Evolutionary conservation across 2,329 filamentous ascomycete genomes (phyloP).

Genomic region (Lasiodiplodia hormozganensis): DNA sequence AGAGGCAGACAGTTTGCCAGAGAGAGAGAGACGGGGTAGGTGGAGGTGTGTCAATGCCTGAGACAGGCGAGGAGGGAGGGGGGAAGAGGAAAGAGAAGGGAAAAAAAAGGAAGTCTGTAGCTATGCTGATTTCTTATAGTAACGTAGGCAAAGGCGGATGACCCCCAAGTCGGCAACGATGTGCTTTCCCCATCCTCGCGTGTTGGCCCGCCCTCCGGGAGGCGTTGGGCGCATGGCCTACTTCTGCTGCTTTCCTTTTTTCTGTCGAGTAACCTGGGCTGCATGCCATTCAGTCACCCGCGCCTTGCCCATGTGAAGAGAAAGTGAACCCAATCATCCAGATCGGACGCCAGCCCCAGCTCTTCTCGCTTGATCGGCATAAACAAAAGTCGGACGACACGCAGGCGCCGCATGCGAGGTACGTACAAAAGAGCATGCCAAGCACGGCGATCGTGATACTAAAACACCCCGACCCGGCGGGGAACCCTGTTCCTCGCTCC

Average conservation of each 20-base stretch:
- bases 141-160: neutral
- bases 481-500: slow-evolving; percentile 5
- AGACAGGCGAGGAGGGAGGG: neutral
- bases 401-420: neutral
- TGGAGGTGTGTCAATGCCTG: neutral
- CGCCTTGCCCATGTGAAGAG: neutral
- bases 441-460: slow-evolving; percentile 18
- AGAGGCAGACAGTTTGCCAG: neutral
- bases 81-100: neutral
- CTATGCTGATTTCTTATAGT: neutral
- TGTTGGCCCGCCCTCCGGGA: neutral
- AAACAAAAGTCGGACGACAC: slow-evolving; percentile 9
- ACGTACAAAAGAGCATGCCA: neutral
- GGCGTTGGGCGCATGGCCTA: neutral
- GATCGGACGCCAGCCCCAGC: neutral
- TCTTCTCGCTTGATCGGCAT: neutral
- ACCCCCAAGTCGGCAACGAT: neutral
- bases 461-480: slow-evolving; percentile 11
- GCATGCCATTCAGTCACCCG: neutral
- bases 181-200: neutral
- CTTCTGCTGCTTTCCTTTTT: neutral
- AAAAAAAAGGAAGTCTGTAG: neutral
- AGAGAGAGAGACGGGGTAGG: neutral
- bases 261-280: neutral
- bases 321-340: neutral